These are phyloP conservation scores for Dioszegia aurantiaca DNA, from an alignment of 768 basidiomycete genomes.

Conservation along the genomic window DNA sequence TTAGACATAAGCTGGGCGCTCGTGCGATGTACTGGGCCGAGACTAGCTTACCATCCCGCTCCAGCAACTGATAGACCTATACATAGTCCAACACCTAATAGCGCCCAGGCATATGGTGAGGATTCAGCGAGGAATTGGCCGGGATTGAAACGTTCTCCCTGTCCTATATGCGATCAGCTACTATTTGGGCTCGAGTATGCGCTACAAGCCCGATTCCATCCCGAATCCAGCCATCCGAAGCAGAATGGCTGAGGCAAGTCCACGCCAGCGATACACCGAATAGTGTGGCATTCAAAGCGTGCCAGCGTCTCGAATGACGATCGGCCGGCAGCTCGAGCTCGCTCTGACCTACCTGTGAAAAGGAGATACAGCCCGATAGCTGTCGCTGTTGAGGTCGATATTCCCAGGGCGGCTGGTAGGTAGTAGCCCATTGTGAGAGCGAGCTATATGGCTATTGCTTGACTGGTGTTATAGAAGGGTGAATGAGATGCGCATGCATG, in stretches of 20 bases:
- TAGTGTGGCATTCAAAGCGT: no score
- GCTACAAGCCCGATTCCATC: neutral
- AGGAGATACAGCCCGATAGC: slow-evolving; percentile 79
- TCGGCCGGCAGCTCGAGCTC: no score
- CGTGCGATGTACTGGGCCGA: neutral
- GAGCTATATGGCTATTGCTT: neutral
- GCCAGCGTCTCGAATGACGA: no score
- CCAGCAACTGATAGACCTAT: slow-evolving; percentile 91
- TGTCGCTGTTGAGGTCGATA: slow-evolving; percentile 45
- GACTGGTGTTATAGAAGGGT: neutral
- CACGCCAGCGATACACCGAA: no score
- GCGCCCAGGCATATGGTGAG: slow-evolving; percentile 88
- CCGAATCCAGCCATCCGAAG: no score
- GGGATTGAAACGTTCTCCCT: slow-evolving; percentile 88
- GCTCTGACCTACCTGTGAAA: slow-evolving; percentile 67
- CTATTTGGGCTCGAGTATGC: no score
- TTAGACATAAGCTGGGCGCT: slow-evolving; percentile 48
- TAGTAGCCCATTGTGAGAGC: slow-evolving; percentile 50
- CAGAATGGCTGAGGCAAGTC: no score
- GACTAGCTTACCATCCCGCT: slow-evolving; percentile 77
- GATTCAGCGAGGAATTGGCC: slow-evolving; percentile 91
- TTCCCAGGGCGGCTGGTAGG: slow-evolving; percentile 31
- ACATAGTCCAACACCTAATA: slow-evolving; percentile 84
- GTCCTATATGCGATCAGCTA: slow-evolving; percentile 57
- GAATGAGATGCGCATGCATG: neutral